Evolutionary conservation across 2,329 filamentous ascomycete genomes (phyloP).

Genomic region (Cryphonectria carpinicola): DNA sequence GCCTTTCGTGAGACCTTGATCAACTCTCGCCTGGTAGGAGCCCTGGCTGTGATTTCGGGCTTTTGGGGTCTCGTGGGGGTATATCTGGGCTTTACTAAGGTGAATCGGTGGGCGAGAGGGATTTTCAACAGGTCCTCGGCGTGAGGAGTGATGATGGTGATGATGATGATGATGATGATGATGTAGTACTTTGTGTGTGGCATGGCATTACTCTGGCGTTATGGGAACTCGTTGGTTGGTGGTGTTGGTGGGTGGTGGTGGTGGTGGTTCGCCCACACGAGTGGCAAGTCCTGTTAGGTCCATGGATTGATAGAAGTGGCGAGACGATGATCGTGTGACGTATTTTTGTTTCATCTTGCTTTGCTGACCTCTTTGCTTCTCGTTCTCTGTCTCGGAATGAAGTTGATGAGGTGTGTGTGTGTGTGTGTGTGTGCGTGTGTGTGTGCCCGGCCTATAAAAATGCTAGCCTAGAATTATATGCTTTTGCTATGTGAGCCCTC

Average conservation of each 20-base stretch:
- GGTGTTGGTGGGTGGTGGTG: not conserved
- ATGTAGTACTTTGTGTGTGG: not conserved
- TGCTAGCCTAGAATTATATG: not conserved
- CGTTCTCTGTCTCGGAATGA: not conserved
- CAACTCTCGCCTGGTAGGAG: conserved; percentile 49
- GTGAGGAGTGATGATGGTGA: not conserved
- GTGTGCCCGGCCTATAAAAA: too few relatives aligned
- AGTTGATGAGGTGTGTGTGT: not conserved
- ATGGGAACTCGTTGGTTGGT: not conserved
- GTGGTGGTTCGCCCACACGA: not conserved
- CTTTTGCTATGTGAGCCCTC: not conserved
- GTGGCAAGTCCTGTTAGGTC: not conserved
- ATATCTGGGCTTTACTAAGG: conserved; percentile 55
- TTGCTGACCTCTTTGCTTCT: not conserved
- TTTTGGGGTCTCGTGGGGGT: conserved; percentile 54
- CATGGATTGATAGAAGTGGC: not conserved
- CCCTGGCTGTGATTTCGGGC: conserved; percentile 50
- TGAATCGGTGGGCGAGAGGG: conserved; percentile 41
- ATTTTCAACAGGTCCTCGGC: conserved; percentile 14
- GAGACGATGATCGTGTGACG: not conserved
- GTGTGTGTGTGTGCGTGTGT: too few relatives aligned
- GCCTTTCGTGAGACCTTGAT: conserved; percentile 46
- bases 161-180: not conserved
- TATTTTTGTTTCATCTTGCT: not conserved
- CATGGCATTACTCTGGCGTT: not conserved